Evolutionary conservation across 2,329 filamentous ascomycete genomes (phyloP).

Genomic region (Coleophoma cylindrospora): DNA sequence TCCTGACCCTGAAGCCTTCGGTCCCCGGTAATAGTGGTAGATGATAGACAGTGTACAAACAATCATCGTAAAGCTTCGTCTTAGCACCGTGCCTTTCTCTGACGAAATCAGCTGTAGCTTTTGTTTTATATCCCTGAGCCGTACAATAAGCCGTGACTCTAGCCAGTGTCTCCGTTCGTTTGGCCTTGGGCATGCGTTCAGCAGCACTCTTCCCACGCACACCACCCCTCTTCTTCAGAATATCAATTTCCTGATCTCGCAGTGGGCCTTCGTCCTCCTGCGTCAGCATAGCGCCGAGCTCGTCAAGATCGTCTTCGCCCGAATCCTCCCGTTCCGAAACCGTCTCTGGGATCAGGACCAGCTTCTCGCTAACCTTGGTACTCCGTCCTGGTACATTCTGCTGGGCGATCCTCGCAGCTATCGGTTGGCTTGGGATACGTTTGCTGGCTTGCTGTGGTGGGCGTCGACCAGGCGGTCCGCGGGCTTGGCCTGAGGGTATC

Average conservation of each 20-base stretch:
- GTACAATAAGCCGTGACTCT: slow-evolving; percentile 95
- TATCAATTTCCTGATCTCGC: slow-evolving; percentile 62
- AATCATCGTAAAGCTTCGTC: slow-evolving; percentile 97
- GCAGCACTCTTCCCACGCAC: slow-evolving; percentile 83
- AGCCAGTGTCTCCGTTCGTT: slow-evolving; percentile 81
- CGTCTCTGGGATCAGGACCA: slow-evolving; percentile 90
- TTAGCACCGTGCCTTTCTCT: slow-evolving; percentile 82
- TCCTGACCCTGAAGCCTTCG: slow-evolving; percentile 83
- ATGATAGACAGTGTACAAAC: slow-evolving; percentile 92
- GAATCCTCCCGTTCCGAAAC: slow-evolving; percentile 54
- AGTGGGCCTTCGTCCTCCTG: slow-evolving; percentile 62
- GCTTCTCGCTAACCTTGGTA: slow-evolving; percentile 91
- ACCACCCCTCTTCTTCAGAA: slow-evolving; percentile 56
- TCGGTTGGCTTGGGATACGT: slow-evolving; percentile 33
- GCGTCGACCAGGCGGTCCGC: slow-evolving; percentile 53
- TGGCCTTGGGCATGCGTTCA: slow-evolving; percentile 83
- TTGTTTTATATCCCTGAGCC: slow-evolving; percentile 87
- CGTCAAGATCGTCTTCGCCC: slow-evolving; percentile 50
- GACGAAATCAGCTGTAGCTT: slow-evolving; percentile 82
- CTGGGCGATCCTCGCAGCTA: slow-evolving; percentile 34
- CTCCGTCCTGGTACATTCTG: slow-evolving; percentile 72
- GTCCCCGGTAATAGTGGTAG: slow-evolving; percentile 79
- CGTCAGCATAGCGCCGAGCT: slow-evolving; percentile 40
- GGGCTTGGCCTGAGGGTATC: slow-evolving; percentile 89
- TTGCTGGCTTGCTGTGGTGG: slow-evolving; percentile 41